These are phyloP conservation scores for Dendrobium officinale DNA, from an alignment of 106 monocot species.

Conservation along the genomic window DNA sequence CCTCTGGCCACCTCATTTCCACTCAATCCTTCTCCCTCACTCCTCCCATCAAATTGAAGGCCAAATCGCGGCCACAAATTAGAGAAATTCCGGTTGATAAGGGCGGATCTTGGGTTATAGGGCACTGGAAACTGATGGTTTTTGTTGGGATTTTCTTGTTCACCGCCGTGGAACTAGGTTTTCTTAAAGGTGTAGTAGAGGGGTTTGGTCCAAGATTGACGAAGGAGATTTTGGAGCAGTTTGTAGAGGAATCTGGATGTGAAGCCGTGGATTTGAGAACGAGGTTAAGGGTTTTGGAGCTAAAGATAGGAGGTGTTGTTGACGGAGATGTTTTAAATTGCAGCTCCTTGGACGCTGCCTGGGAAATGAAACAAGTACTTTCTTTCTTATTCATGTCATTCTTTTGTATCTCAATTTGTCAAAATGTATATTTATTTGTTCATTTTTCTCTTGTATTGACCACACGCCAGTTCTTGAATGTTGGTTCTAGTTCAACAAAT, in stretches of 20 bases:
- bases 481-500: not conserved
- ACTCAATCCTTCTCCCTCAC: conserved; percentile 18
- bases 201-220: conserved; percentile 30
- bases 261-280: conserved; percentile 21
- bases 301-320: conserved; percentile 19
- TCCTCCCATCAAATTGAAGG: conserved; percentile 23
- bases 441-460: too few species aligned
- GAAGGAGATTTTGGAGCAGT: conserved; percentile 25
- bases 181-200: conserved; percentile 19
- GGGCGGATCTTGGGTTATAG: conserved; percentile 2
- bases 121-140: conserved; percentile 9
- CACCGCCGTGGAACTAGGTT: conserved; percentile 26
- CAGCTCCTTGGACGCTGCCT: conserved; percentile 38
- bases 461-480: not conserved
- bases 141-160: conserved; percentile 18
- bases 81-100: not conserved
- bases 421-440: not conserved
- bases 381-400: too few species aligned
- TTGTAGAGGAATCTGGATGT: conserved; percentile 31
- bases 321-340: conserved; percentile 30
- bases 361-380: conserved; percentile 52
- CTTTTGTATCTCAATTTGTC: not conserved
- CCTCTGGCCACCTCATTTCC: not conserved
- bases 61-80: conserved; percentile 30
- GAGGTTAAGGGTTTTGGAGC: conserved; percentile 37